Evolutionary conservation across 345 rosid genomes (phyloP), one percentile per base, ranked within the genome.

Genomic region (Isatis tinctoria): DNA sequence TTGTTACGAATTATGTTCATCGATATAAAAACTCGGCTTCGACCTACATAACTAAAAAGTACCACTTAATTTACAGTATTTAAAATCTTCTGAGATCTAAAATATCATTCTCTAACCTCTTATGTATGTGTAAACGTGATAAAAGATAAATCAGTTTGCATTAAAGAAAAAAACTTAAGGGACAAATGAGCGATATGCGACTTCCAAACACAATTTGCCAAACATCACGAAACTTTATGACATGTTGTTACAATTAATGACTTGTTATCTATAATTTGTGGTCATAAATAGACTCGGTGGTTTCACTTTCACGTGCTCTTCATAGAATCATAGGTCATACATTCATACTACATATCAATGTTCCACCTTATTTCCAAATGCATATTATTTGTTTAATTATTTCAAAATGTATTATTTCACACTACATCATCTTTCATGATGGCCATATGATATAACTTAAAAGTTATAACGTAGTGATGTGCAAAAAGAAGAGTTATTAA

Each of bases 201-300:
- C 11, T 44, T 52, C 3, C 45, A 53, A 33, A 20, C 47, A 36
- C 62, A 44, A 70, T 70, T 36, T 69, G 65, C 7, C 37, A 52
- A 47, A 32, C 18, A 59, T 16, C 32, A 51, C 44, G 1, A 18
- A 72, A 73, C 70, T 14, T 63, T 4, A 48, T 71, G 51, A 20
- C 76, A 63, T 22, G 56, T 22, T 52, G 69, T 40, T 20, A 43
- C 65, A 56, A 28, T 56, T 56, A 43, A 40, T 49, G 60, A 52
- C 16, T 39, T 39, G 39, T 17, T 36, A 72, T 62, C 76, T 14
- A 40, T 40, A 62, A n/a, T 16, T 64, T 73, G 77, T 65, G 77
- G 77, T 73, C 35, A 43, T 33, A 22, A 53, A 56, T 32, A 32
- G 14, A 72, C 43, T 51, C 14, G 44, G 36, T 26, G 20, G 8